Percentiles rank a stretch among this genome's conserved stretches.
Conservation (phyloP, 2,329 filamentous ascomycete species). For the Clonostachys rhizophaga region DNA sequence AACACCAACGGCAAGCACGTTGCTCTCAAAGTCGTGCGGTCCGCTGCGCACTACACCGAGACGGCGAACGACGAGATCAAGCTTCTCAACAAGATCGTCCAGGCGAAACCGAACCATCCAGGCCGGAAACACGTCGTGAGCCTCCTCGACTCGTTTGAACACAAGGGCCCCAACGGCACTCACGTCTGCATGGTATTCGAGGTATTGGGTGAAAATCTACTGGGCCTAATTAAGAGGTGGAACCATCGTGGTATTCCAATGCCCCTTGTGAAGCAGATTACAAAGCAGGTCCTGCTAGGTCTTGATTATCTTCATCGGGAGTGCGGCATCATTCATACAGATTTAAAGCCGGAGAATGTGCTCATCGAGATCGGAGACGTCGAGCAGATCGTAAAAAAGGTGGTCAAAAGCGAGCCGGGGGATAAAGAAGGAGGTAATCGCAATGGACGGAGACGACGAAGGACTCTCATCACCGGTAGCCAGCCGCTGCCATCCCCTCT, state of each 20-base stretch:
- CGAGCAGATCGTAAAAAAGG: slow-evolving; percentile 95
- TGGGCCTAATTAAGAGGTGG: slow-evolving; percentile 97
- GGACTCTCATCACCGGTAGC: slow-evolving; percentile 94
- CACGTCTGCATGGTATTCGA: slow-evolving; percentile 99
- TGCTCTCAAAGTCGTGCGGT: slow-evolving; percentile 95
- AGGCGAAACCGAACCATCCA: slow-evolving; percentile 90
- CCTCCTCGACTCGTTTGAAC: slow-evolving; percentile 93
- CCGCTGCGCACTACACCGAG: slow-evolving; percentile 96
- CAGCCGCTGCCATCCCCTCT: slow-evolving; percentile 93
- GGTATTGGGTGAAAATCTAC: slow-evolving; percentile 88
- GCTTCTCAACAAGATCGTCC: slow-evolving; percentile 91
- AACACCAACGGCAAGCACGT: slow-evolving; percentile 90
- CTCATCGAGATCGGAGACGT: slow-evolving; percentile 98
- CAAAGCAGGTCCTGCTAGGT: slow-evolving; percentile 93
- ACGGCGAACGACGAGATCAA: slow-evolving; percentile 99
- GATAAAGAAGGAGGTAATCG: slow-evolving; percentile 88
- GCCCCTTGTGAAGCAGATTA: slow-evolving; percentile 96
- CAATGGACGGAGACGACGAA: slow-evolving; percentile 82
- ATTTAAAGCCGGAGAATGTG: slow-evolving; percentile 96
- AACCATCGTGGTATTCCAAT: slow-evolving; percentile 97
- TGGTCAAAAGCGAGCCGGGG: slow-evolving; percentile 73
- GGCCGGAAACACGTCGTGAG: slow-evolving; percentile 95
- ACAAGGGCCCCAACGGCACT: slow-evolving; percentile 92
- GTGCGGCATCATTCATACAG: slow-evolving; percentile 98
- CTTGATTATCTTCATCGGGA: slow-evolving; percentile 96